Base-by-base conservation (phyloP, 2,329 filamentous ascomycete genomes). In the Colletotrichum sp. region DNA sequence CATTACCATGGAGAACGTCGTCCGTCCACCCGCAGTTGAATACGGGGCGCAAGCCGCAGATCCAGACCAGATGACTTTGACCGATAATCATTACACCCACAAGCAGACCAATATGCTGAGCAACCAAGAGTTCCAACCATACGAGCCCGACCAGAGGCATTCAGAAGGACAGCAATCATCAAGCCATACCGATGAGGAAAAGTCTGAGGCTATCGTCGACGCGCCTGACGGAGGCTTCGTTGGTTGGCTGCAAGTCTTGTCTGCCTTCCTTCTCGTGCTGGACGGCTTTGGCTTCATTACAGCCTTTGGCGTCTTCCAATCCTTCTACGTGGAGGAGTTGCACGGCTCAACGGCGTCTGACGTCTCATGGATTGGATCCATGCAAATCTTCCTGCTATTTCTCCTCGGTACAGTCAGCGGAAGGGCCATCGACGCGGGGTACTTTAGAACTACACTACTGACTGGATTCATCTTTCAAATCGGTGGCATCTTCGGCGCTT, bases 351-450 rank as follows among this genome's bases (percentile, higher is more conserved):
- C 83, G 0, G 79, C 84, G 0, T 86, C 87, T 1, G 79, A 81
- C 7, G 87, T 89, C 13, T 87, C 87, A 0, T 87, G 87, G 86
- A 88, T 88, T 28, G 87, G 87, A 1, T 87, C 86, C 3, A 80
- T 88, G 2, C 88, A 89, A 65, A 82, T 85, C 2, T 88, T 86
- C 77, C 80, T 89, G 6, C 84, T 86, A 0, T 83, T 89, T 32
- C 82, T 86, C 7, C 81, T 88, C 4, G 85, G 87, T 26, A 83
- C 86, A 16, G 82, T 89, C 70, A 86, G 85, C 5, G 87, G 88
- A 13, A 81, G 86, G 0, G 78, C 87, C 16, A 80, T 88, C 1
- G 88, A 89, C 69, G 87, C 85, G 8, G 88, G 88, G 0, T 83
- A 85, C 55, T 88, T 87, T 78, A 52, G 84, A 4, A 81, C 83